These are phyloP conservation scores for Coniochaeta pulveracea DNA, from an alignment of 2,329 filamentous ascomycete species.

Conservation along the genomic window DNA sequence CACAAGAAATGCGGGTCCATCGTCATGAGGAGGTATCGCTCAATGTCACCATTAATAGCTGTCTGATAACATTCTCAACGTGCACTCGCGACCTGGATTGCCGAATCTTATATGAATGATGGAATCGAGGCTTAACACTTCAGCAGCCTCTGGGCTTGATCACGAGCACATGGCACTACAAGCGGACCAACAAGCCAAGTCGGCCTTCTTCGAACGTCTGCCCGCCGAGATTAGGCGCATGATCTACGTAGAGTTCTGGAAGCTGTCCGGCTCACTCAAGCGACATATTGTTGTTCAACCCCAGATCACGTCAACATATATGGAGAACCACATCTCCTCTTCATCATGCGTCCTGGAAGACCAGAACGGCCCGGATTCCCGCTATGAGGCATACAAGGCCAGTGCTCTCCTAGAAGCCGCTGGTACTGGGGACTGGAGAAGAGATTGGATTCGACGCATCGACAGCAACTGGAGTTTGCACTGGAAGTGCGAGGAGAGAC, in stretches of 20 bases:
- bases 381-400: too few species aligned
- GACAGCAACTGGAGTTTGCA: conserved; percentile 13
- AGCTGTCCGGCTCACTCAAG: conserved; percentile 11
- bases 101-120: too few species aligned
- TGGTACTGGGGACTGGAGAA: too few species aligned
- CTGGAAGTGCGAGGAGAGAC: conserved; percentile 11
- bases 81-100: too few species aligned
- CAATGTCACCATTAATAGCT: too few species aligned
- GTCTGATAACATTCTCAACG: too few species aligned
- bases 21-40: too few species aligned
- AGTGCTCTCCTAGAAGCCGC: conserved; percentile 1
- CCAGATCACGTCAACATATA: not conserved
- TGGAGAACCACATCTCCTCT: not conserved
- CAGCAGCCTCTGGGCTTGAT: too few species aligned
- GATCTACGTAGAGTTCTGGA: conserved; percentile 18
- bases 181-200: conserved; percentile 32
- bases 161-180: too few species aligned
- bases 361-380: not conserved
- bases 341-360: conserved; percentile 1
- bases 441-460: conserved; percentile 9
- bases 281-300: too few species aligned
- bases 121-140: too few species aligned
- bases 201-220: conserved; percentile 16
- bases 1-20: too few species aligned
- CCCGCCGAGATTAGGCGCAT: conserved; percentile 19